Percentiles rank a stretch among this genome's conserved stretches.
Evolutionary conservation across 2,329 filamentous ascomycete species (phyloP).

Genomic region (Colletotrichum musicola): DNA sequence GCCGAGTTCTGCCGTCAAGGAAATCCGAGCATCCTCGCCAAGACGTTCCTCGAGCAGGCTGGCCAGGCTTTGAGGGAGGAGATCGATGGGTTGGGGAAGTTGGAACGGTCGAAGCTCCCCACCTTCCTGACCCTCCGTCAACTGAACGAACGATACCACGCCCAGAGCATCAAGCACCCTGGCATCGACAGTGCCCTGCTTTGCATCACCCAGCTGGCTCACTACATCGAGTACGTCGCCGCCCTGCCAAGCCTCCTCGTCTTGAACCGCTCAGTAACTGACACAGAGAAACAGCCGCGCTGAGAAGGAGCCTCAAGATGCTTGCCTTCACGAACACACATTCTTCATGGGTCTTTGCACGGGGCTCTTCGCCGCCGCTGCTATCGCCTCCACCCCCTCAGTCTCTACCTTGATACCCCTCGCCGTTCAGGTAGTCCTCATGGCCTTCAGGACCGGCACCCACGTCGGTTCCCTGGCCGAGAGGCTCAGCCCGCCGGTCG

Average conservation of each 20-base stretch:
- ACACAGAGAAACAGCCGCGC: conserved; percentile 55
- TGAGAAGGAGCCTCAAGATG: conserved; percentile 68
- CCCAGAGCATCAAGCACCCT: conserved; percentile 67
- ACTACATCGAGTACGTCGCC: conserved; percentile 74
- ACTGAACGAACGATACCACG: conserved; percentile 74
- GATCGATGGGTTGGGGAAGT: conserved; percentile 66
- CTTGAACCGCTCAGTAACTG: conserved; percentile 41
- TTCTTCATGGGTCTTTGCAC: conserved; percentile 76
- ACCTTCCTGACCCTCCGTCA: conserved; percentile 73
- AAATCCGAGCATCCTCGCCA: conserved; percentile 65
- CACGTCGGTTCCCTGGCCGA: conserved; percentile 66
- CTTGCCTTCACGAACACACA: conserved; percentile 62
- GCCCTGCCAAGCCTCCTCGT: neutral
- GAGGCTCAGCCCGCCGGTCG: conserved; percentile 53
- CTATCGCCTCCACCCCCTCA: conserved; percentile 73
- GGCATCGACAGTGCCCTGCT: conserved; percentile 75
- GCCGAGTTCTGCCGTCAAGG: conserved; percentile 63
- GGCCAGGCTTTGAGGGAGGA: conserved; percentile 71
- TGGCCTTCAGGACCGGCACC: conserved; percentile 75
- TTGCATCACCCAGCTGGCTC: conserved; percentile 73
- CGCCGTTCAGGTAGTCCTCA: conserved; percentile 72
- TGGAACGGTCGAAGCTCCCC: conserved; percentile 70
- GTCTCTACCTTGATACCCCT: conserved; percentile 72
- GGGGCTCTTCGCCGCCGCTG: conserved; percentile 77
- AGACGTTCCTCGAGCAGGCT: conserved; percentile 71